phyloP scores from a whole-genome alignment of 108 stramenopile species.

The Pseudonitzschia pungens region DNA sequence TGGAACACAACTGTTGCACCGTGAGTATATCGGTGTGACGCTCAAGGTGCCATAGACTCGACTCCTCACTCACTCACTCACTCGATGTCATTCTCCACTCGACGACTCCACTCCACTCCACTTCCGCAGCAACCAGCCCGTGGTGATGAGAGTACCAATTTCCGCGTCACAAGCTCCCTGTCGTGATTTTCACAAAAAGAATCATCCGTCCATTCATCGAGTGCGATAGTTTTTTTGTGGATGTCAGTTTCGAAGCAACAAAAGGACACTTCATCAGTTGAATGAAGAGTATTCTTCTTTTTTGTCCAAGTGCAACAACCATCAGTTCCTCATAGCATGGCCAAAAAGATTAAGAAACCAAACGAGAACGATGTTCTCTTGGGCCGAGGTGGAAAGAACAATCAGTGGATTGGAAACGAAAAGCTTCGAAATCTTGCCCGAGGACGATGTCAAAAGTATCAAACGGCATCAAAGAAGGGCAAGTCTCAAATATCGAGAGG shows the following conservation, averaged over 20 bases:
- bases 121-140: neutral
- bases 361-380: conserved; percentile 60
- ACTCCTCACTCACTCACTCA: neutral
- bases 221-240: neutral
- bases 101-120: no score
- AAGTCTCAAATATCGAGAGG: conserved; percentile 56
- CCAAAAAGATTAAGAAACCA: conserved; percentile 5
- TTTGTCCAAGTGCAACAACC: neutral
- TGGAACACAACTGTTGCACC: neutral
- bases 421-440: conserved; percentile 57
- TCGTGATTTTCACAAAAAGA: neutral
- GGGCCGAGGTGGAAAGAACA: conserved; percentile 72
- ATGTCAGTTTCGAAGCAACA: neutral
- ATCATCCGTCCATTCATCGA: neutral
- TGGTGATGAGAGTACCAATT: neutral
- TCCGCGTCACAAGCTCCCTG: neutral
- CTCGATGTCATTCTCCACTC: neutral
- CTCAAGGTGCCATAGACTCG: neutral
- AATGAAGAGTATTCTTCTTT: neutral
- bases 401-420: conserved; percentile 69
- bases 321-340: neutral
- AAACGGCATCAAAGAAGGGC: conserved; percentile 47
- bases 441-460: conserved; percentile 33
- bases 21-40: conserved; percentile 7
- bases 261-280: neutral